Percentiles rank a stretch among this genome's conserved stretches.
These are phyloP conservation scores for Agrocybe chaxingu DNA, from an alignment of 768 basidiomycete species.

Conservation along the genomic window DNA sequence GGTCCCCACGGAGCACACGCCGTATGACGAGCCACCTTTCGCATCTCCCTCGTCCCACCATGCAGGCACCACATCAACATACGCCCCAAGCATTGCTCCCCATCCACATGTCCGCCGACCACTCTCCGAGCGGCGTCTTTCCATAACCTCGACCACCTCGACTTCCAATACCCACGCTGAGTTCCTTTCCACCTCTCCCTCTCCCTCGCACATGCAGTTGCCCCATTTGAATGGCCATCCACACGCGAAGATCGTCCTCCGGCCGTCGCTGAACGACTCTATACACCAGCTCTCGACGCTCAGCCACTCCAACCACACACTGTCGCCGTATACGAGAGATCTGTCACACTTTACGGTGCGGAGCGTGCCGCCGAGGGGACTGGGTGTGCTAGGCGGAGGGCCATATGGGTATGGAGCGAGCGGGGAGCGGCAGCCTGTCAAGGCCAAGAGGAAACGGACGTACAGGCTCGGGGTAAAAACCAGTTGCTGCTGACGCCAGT, in stretches of 20 bases:
- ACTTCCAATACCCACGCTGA: conserved; percentile 9
- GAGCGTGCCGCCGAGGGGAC: conserved; percentile 69
- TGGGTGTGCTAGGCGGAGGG: conserved; percentile 15
- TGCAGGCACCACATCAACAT: neutral
- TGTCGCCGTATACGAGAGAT: conserved; percentile 90
- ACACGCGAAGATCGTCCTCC: conserved; percentile 53
- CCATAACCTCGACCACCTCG: conserved; percentile 29
- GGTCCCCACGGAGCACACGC: conserved; percentile 33
- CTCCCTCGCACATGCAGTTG: conserved; percentile 2
- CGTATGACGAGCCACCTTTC: conserved; percentile 11
- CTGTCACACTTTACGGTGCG: conserved; percentile 91
- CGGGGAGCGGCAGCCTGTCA: conserved; percentile 52
- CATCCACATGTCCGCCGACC: conserved; percentile 22
- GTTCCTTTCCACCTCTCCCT: conserved; percentile 16
- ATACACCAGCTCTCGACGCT: conserved; percentile 86
- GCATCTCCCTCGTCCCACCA: conserved; percentile 1
- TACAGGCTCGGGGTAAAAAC: conserved; percentile 53
- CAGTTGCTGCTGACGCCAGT: conserved; percentile 5
- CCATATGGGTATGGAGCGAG: conserved; percentile 11
- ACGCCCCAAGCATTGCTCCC: conserved; percentile 8
- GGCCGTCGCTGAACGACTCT: conserved; percentile 63
- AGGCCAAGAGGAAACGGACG: conserved; percentile 74
- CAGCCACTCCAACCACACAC: conserved; percentile 85
- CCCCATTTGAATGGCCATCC: conserved; percentile 28
- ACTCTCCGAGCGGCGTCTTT: conserved; percentile 30